phyloP scores from a whole-genome alignment of 345 rosid genomes.

The Cardamine chenopodiifolia region DNA sequence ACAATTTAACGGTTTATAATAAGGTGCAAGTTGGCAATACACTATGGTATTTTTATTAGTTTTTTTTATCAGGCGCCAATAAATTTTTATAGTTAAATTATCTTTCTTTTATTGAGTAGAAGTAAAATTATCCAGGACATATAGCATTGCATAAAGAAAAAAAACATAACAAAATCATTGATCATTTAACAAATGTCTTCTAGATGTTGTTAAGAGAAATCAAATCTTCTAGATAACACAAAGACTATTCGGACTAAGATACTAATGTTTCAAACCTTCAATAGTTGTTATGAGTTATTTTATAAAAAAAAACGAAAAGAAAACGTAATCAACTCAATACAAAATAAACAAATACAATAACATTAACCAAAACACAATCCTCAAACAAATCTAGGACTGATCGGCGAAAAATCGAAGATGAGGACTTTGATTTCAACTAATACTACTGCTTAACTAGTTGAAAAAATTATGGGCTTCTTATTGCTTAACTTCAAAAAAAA shows the following conservation, averaged over 20 bases:
- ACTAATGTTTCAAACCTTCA: not conserved
- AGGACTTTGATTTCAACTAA: not conserved
- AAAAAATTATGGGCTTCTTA: not conserved
- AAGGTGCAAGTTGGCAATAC: slow-evolving; percentile 33
- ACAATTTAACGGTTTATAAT: slow-evolving; percentile 17
- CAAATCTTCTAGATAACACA: not conserved
- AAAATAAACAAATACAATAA: not conserved
- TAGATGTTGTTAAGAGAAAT: not conserved
- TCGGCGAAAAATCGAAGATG: not conserved
- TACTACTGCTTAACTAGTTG: too few relatives aligned
- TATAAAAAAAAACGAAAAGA: not conserved
- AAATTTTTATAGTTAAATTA: not conserved
- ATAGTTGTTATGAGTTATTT: not conserved
- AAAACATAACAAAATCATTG: not conserved
- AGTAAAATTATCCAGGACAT: not conserved
- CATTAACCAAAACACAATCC: not conserved
- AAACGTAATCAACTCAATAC: not conserved
- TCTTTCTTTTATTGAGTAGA: not conserved
- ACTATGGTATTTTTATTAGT: not conserved
- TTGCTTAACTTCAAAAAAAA: not conserved
- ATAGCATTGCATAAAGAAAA: not conserved
- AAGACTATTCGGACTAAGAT: not conserved
- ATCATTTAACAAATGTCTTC: not conserved
- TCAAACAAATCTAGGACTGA: not conserved
- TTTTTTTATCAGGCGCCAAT: not conserved